A percentile compares a stretch with the other conserved stretches of the same genome.
phyloP scores from a whole-genome alignment of 2,329 filamentous ascomycete genomes.

The Pleomassaria siparia region DNA sequence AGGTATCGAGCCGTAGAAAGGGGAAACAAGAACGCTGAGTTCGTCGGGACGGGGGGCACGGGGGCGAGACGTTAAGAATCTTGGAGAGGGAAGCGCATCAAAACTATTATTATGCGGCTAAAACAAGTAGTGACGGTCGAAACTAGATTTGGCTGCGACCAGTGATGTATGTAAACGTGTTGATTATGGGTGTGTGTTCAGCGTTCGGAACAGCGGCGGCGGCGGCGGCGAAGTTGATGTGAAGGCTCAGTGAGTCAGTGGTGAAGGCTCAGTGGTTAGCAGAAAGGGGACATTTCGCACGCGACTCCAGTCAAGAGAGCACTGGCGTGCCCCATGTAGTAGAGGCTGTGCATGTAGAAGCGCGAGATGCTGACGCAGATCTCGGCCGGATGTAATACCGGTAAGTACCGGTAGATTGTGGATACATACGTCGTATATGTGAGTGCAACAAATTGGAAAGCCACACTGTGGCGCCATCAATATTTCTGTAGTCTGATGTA shows the following conservation, averaged over 20 bases:
- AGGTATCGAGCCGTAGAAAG: constrained; percentile 5
- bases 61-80: neutral
- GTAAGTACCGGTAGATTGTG: too few relatives aligned
- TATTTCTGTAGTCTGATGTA: constrained; percentile 1
- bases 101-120: too few relatives aligned
- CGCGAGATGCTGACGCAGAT: too few relatives aligned
- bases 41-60: too few relatives aligned
- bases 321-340: constrained; percentile 15
- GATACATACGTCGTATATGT: too few relatives aligned
- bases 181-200: too few relatives aligned
- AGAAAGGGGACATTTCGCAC: constrained; percentile 11
- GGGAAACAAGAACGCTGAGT: constrained; percentile 2
- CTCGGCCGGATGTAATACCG: too few relatives aligned
- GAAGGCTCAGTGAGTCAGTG: neutral
- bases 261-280: neutral
- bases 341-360: constrained; percentile 18
- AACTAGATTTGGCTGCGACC: too few relatives aligned
- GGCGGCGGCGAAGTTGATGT: neutral
- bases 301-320: constrained; percentile 16
- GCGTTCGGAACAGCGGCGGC: neutral
- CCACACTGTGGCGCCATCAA: neutral
- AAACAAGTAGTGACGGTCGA: too few relatives aligned
- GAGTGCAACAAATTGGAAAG: neutral
- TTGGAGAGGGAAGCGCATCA: neutral
- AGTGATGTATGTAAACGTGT: too few relatives aligned